Evolutionary conservation across 768 basidiomycete genomes (phyloP).

Genomic region (Boletus fagicola): DNA sequence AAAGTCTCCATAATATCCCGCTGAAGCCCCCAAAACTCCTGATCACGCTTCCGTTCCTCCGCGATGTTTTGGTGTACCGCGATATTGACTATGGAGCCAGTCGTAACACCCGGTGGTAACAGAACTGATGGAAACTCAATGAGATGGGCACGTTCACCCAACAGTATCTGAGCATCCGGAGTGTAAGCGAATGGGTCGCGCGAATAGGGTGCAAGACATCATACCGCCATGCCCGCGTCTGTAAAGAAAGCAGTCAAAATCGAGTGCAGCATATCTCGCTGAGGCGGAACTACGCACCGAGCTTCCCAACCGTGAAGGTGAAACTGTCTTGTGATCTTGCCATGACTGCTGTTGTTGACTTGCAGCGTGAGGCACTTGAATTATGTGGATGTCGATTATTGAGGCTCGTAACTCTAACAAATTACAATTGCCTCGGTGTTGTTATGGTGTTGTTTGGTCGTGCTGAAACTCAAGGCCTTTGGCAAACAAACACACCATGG

Average conservation of each 20-base stretch:
- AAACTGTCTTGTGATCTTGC: conserved; percentile 59
- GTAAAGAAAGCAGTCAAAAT: conserved; percentile 11
- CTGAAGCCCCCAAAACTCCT: conserved; percentile 85
- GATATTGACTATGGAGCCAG: conserved; percentile 97
- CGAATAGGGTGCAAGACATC: conserved; percentile 12
- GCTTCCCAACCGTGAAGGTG: conserved; percentile 93
- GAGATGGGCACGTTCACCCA: conserved; percentile 91
- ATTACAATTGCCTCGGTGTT: conserved; percentile 4
- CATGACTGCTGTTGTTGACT: conserved; percentile 24
- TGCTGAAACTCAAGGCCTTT: conserved; percentile 24
- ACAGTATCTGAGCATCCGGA: conserved; percentile 59
- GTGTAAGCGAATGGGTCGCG: conserved; percentile 1
- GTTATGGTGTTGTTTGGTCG: conserved; percentile 25
- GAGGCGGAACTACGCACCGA: conserved; percentile 57
- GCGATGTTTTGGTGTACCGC: conserved; percentile 83
- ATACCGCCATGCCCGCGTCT: conserved; percentile 95
- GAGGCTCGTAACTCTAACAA: not conserved
- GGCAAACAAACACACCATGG: conserved; percentile 18
- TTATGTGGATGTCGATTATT: conserved; percentile 4
- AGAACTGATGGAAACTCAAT: conserved; percentile 98
- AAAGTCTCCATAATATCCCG: conserved; percentile 73
- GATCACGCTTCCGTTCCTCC: conserved; percentile 81
- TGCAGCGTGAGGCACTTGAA: conserved; percentile 5
- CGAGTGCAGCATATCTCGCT: conserved; percentile 1
- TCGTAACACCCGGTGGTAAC: conserved; percentile 85